Evolutionary conservation across 805 yeast species (phyloP).

Genomic region (Schwanniomyces pseudopolymorphus): DNA sequence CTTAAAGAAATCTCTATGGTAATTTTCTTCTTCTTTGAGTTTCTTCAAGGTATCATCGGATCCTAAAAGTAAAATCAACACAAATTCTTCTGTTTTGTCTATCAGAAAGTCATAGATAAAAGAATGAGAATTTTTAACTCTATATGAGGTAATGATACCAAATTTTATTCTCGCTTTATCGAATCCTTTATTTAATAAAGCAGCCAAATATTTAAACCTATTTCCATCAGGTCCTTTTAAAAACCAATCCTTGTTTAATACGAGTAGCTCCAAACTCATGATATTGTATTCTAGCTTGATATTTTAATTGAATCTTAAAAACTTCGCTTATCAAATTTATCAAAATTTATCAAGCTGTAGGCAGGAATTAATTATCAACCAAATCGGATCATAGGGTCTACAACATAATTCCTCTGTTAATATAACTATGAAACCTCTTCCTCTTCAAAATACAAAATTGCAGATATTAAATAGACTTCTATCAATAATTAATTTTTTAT

Average conservation of each 20-base stretch:
- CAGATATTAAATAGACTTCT: no score
- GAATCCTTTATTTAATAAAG: slow-evolving; percentile 51
- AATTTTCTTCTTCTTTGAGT: slow-evolving; percentile 19
- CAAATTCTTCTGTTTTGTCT: slow-evolving; percentile 11
- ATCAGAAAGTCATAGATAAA: slow-evolving; percentile 28
- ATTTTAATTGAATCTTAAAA: background rate
- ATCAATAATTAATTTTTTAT: no score
- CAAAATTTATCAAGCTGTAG: no score
- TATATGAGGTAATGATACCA: slow-evolving; percentile 37
- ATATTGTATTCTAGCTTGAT: background rate
- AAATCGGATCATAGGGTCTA: no score
- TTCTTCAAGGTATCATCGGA: slow-evolving; percentile 20
- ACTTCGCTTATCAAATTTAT: background rate
- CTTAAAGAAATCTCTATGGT: slow-evolving; percentile 22
- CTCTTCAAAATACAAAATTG: no score
- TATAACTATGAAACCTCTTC: no score
- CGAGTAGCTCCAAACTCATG: slow-evolving; percentile 23
- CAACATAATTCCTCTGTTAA: no score
- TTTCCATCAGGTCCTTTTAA: background rate
- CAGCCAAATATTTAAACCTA: slow-evolving; percentile 13
- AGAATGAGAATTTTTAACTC: slow-evolving; percentile 32
- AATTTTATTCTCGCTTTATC: slow-evolving; percentile 46
- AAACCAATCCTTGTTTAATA: slow-evolving; percentile 24
- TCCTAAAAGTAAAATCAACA: slow-evolving; percentile 27
- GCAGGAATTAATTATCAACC: no score